phyloP scores from a whole-genome alignment of 768 basidiomycete species.

The Tephrocybe sp. region DNA sequence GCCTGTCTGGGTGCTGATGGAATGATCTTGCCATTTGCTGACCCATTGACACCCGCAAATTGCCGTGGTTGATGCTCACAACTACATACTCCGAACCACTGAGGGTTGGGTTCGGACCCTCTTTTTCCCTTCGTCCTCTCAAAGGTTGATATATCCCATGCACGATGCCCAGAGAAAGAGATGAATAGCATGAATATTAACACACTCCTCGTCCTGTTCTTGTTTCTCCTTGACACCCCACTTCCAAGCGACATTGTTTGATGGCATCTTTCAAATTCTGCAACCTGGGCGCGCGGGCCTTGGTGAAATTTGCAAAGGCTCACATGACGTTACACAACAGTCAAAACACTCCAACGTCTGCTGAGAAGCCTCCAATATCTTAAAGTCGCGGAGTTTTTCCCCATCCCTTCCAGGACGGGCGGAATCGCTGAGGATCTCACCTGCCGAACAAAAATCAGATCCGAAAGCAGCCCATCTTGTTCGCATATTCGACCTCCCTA shows the following conservation, averaged over 20 bases:
- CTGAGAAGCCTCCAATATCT: too few species aligned
- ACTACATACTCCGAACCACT: slow-evolving; percentile 14
- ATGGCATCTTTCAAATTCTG: slow-evolving; percentile 9
- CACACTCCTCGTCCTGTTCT: too few species aligned
- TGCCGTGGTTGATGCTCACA: slow-evolving; percentile 13
- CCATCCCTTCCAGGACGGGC: too few species aligned
- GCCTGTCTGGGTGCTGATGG: slow-evolving; percentile 22
- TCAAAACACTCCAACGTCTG: too few species aligned
- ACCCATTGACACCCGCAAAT: slow-evolving; percentile 21
- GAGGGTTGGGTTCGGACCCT: neutral
- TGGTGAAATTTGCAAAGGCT: neutral
- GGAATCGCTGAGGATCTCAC: too few species aligned
- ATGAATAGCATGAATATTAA: too few species aligned
- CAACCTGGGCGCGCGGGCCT: too few species aligned
- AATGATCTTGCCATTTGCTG: slow-evolving; percentile 25
- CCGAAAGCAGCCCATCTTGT: too few species aligned
- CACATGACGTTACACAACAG: neutral
- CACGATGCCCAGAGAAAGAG: neutral
- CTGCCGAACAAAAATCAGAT: too few species aligned
- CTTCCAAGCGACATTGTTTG: slow-evolving; percentile 14
- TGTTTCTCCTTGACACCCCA: too few species aligned
- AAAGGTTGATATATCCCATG: neutral
- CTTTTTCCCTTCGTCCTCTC: neutral
- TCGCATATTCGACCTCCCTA: too few species aligned
- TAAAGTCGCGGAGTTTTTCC: too few species aligned